Evolutionary conservation across 1,284 basidiomycete species (phyloP).

Genomic region (Cryptococcus hybrid): DNA sequence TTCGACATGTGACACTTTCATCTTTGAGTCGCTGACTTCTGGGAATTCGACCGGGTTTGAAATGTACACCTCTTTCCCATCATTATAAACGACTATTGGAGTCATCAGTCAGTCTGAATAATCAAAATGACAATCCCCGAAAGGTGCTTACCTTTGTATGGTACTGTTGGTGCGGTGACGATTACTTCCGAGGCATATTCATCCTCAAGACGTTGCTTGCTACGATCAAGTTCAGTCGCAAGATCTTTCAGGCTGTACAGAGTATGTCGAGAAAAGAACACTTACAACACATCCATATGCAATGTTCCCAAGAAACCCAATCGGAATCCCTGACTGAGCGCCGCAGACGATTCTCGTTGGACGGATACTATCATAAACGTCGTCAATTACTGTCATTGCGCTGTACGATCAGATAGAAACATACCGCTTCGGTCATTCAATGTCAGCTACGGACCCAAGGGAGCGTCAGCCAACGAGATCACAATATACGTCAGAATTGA

Average conservation of each 20-base stretch:
- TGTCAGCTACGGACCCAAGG: constrained; percentile 26
- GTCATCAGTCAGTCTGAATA: background rate
- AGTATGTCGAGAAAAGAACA: background rate
- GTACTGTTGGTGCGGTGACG: constrained; percentile 89
- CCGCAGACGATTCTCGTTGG: constrained; percentile 88
- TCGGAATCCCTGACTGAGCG: constrained; percentile 91
- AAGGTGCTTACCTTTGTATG: constrained; percentile 68
- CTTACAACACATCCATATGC: constrained; percentile 82
- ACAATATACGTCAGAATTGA: background rate
- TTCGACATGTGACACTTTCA: constrained; percentile 68
- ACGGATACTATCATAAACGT: constrained; percentile 87
- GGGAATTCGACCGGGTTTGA: constrained; percentile 94
- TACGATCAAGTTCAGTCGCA: constrained; percentile 2
- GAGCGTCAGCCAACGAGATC: constrained; percentile 7
- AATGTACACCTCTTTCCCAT: constrained; percentile 63
- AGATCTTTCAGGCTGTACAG: background rate
- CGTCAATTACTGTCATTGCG: constrained; percentile 55
- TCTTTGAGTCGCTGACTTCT: constrained; percentile 64
- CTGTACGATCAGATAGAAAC: background rate
- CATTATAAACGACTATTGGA: constrained; percentile 65
- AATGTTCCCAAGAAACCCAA: constrained; percentile 94
- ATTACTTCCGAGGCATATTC: constrained; percentile 90
- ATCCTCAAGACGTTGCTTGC: constrained; percentile 87
- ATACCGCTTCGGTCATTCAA: constrained; percentile 44
- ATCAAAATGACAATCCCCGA: background rate